Percentiles rank a stretch among this genome's conserved stretches.
These are phyloP conservation scores for Epichloe amarillans DNA, from an alignment of 2,329 filamentous ascomycete species.

Conservation along the genomic window DNA sequence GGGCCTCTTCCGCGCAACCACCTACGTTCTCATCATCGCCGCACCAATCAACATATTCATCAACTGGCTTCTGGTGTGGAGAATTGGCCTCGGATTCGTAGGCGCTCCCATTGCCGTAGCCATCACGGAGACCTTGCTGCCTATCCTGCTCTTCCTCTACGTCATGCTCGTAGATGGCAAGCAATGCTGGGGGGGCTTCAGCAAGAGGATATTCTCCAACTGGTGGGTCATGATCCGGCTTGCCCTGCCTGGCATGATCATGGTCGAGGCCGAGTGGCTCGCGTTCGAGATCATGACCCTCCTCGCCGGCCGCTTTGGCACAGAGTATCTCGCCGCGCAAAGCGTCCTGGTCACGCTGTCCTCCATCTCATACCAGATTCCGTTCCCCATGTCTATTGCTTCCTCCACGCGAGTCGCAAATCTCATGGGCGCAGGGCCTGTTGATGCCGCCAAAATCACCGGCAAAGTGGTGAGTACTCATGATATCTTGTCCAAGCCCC, in stretches of 20 bases:
- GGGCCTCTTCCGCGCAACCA: slow-evolving; percentile 64
- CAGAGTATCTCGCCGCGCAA: slow-evolving; percentile 73
- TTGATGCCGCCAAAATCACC: slow-evolving; percentile 65
- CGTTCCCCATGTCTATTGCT: slow-evolving; percentile 83
- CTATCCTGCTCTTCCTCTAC: slow-evolving; percentile 64
- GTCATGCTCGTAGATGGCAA: slow-evolving; percentile 59
- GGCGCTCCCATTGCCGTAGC: slow-evolving; percentile 73
- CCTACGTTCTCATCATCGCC: slow-evolving; percentile 63
- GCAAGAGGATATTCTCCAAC: slow-evolving; percentile 53
- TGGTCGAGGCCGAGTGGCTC: slow-evolving; percentile 88
- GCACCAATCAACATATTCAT: slow-evolving; percentile 66
- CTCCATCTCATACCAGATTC: slow-evolving; percentile 76
- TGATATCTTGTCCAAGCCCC: too few relatives aligned
- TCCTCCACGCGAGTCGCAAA: slow-evolving; percentile 83
- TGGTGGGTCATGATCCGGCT: slow-evolving; percentile 77
- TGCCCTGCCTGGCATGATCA: slow-evolving; percentile 76
- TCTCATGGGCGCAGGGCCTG: slow-evolving; percentile 74
- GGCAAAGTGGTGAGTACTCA: slow-evolving; percentile 53
- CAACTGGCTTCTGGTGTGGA: slow-evolving; percentile 71
- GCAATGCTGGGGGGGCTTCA: slow-evolving; percentile 84
- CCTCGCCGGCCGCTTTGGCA: slow-evolving; percentile 66
- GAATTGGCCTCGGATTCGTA: slow-evolving; percentile 53
- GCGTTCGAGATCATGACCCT: slow-evolving; percentile 87
- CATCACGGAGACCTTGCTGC: slow-evolving; percentile 66
- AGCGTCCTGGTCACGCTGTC: slow-evolving; percentile 70